Percentiles rank a stretch among this genome's conserved stretches.
phyloP scores from a whole-genome alignment of 1,284 basidiomycete species.

The Papiliotrema flavescens region DNA sequence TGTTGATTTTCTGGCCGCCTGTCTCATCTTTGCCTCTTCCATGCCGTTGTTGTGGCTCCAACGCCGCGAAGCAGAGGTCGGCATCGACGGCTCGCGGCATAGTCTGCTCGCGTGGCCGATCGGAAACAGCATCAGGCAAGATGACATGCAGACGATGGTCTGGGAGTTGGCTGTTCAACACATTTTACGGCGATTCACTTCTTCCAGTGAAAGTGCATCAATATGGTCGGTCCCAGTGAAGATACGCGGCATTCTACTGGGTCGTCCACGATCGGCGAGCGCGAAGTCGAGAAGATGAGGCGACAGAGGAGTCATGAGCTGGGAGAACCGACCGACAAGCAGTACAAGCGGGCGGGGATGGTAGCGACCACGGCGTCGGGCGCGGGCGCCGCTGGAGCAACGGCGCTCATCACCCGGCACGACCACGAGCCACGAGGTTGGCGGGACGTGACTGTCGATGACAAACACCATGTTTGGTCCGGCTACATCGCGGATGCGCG shows the following conservation, averaged over 20 bases:
- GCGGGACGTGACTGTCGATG: conserved; percentile 8
- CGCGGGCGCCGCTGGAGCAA: conserved; percentile 6
- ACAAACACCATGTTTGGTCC: conserved; percentile 17
- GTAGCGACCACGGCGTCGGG: conserved; percentile 11
- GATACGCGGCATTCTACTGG: not conserved
- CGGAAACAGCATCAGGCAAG: no score
- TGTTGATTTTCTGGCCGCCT: no score
- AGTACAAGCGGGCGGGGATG: conserved; percentile 12
- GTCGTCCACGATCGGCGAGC: not conserved
- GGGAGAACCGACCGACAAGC: conserved; percentile 4
- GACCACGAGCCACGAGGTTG: conserved; percentile 8
- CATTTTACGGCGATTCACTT: no score
- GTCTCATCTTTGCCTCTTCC: no score
- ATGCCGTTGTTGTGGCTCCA: no score
- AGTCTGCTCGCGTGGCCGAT: no score
- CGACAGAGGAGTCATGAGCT: not conserved
- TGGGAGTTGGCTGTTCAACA: no score
- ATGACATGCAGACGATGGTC: no score
- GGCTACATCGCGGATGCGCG: conserved; percentile 9
- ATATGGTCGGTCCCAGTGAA: not conserved
- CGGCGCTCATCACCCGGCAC: conserved; percentile 1
- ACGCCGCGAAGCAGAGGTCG: no score
- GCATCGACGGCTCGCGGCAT: no score
- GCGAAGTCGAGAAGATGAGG: not conserved
- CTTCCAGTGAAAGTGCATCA: no score